Conservation (phyloP, 352 stramenopile species). For the Aphanomyces astaci region DNA sequence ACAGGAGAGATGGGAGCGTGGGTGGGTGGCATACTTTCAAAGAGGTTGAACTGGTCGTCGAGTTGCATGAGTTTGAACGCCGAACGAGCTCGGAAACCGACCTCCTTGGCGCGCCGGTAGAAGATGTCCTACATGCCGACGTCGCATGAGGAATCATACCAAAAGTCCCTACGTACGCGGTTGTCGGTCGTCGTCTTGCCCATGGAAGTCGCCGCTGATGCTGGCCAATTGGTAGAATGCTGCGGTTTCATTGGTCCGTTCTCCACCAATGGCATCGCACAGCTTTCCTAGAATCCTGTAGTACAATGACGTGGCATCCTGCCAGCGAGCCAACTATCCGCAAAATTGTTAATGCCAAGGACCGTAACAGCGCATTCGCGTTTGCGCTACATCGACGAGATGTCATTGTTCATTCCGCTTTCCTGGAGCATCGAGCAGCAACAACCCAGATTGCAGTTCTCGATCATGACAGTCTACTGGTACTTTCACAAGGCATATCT, state of each 20-base stretch:
- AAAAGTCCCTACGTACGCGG: slow-evolving; percentile 1
- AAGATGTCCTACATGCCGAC: slow-evolving; percentile 58
- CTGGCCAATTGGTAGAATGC: slow-evolving; percentile 16
- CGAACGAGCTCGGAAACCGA: slow-evolving; percentile 94
- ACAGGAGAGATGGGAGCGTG: not conserved
- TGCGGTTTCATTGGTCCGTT: not conserved
- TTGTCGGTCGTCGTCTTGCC: slow-evolving; percentile 21
- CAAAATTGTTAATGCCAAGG: no score
- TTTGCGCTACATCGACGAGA: no score
- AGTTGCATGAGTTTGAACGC: slow-evolving; percentile 99
- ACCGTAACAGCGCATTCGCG: no score
- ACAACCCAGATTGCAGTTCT: no score
- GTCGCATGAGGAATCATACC: not conserved
- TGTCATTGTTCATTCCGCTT: no score
- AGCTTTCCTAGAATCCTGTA: no score
- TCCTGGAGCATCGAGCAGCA: no score
- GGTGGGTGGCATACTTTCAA: slow-evolving; percentile 7
- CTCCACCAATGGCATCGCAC: not conserved
- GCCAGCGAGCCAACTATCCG: no score
- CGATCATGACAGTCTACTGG: no score
- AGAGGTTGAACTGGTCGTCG: slow-evolving; percentile 91
- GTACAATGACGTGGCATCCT: no score
- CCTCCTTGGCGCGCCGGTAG: slow-evolving; percentile 92
- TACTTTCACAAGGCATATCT: no score
- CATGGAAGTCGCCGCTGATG: slow-evolving; percentile 1